Evolutionary conservation across 768 basidiomycete species (phyloP), one percentile per base, ranked within the genome.

Genomic region (Rhodosporidiobolus sp.): DNA sequence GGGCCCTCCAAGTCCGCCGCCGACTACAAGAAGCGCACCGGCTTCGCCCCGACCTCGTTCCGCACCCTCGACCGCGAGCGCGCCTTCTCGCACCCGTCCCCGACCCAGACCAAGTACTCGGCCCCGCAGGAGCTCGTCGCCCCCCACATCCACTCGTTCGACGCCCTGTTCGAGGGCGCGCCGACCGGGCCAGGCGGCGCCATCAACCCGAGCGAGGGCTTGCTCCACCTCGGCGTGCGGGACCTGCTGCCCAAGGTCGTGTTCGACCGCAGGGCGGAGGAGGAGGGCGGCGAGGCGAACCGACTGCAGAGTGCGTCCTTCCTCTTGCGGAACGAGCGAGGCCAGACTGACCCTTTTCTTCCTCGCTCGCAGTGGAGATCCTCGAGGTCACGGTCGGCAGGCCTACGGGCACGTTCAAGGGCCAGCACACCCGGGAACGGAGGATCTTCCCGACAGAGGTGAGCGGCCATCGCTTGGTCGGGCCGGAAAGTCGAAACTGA

Each of bases 81-180:
- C 34, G 70, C 72, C 38, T 96, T 96, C 82, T 85, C 86, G 81
- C 84, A 88, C 68, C 96, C 95, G 0, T 85, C 89, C 35, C 84
- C 85, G 76, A 82, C 86, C 53, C 86, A 86, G 30, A 86, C 90
- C 32, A 87, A 88, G 20, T 87, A 91, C 75, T 87, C 87, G 28
- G 90, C 90, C 64, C 85, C 98, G 71, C 92, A 96, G 77, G 91
- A 95, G 82, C 91, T 97, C 78, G 92, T 97, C 65, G 83, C 87
- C 32, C 95, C 96, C 11, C 94, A 97, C 80, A 87, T 98, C 73
- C 90, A 97, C 81, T 93, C 91, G 50, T 98, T 99, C 85, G 95
- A 98, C 81, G 89, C 92, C 24, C 86, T 99, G 35, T 94, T 97
- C 80, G 94, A 97, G 78, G 93, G 75, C 22, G 73, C 80, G 88